Conservation (phyloP, 805 yeast genomes). For the Metschnikowia kunwiensis region DNA sequence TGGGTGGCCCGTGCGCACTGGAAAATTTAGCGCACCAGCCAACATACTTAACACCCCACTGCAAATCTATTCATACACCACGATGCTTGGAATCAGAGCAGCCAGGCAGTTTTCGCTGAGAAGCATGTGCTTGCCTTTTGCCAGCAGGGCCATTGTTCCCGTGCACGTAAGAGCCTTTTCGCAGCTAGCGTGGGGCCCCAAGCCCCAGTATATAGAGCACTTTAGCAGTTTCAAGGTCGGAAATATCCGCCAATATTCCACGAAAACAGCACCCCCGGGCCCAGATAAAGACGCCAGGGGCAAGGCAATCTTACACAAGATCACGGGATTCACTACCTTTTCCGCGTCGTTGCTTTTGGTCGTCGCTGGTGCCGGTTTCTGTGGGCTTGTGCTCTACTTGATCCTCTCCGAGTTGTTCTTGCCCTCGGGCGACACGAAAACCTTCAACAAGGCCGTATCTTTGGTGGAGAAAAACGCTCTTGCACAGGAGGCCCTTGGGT, state of each 20-base stretch:
- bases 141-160: neutral
- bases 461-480: constrained; percentile 65
- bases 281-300: constrained; percentile 40
- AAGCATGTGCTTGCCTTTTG: neutral
- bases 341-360: constrained; percentile 60
- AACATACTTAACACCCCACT: too few relatives aligned
- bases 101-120: neutral
- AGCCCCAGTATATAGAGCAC: neutral
- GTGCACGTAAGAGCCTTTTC: constrained; percentile 2
- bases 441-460: constrained; percentile 82
- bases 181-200: constrained; percentile 2
- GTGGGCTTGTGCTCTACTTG: constrained; percentile 67
- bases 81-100: constrained; percentile 1
- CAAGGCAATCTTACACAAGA: constrained; percentile 40
- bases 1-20: too few relatives aligned
- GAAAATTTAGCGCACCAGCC: too few relatives aligned
- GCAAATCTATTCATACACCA: too few relatives aligned
- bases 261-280: constrained; percentile 27
- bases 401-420: constrained; percentile 76
- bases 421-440: constrained; percentile 88
- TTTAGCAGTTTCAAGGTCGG: neutral
- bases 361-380: constrained; percentile 64
- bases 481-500: constrained; percentile 56
- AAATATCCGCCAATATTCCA: constrained; percentile 13
- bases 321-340: constrained; percentile 59